Base-by-base conservation (phyloP, 306 rosid species). In the Medicago arabica region DNA sequence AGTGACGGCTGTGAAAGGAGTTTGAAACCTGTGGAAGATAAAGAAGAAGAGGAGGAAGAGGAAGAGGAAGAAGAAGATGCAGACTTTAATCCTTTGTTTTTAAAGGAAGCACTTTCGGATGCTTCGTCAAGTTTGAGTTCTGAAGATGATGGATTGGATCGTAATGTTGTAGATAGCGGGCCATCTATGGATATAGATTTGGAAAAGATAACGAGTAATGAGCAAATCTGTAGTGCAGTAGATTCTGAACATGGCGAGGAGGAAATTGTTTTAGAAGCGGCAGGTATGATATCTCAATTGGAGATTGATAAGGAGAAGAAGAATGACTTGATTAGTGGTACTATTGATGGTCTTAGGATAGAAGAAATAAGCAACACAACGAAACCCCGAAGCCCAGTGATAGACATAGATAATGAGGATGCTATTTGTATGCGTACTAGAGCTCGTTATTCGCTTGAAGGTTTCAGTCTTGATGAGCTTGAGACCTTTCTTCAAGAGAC, bases 401-500 rank as follows among this genome's bases (percentile, higher is more conserved):
- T 77, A 71, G 96, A 84, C 57, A 58, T 86, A 57, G 96, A 86
- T 75, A 86, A 72, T 54, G 90, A 84, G 69, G 97, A 87, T 84
- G 97, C 97, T 65, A 92, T 95, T 11, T 92, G 99, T 82, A 95
- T 83, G 75, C 96, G 98, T 39, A 95, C 99, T 7, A 87, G 98
- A 80, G 99, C 97, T 61, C 97, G 93, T 54, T 95, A 92, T 87
- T 95, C 98, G 2, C 92, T 95, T 64, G 92, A 90, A 66, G 86
- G 95, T 85, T 95, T 86, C 80, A 85, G 88, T 21, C 98, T 95
- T 72, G 98, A 95, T 79, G 99, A 95, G 81, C 97, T 92, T 2
- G 97, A 95, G 85, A 89, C 86, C 65, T 95, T 95, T 86, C 93
- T 95, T 86, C 99, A 95, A 88, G 99, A 89, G 85, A 89, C 91